phyloP scores from a whole-genome alignment of 1,284 basidiomycete species.

The Irpex sp. region DNA sequence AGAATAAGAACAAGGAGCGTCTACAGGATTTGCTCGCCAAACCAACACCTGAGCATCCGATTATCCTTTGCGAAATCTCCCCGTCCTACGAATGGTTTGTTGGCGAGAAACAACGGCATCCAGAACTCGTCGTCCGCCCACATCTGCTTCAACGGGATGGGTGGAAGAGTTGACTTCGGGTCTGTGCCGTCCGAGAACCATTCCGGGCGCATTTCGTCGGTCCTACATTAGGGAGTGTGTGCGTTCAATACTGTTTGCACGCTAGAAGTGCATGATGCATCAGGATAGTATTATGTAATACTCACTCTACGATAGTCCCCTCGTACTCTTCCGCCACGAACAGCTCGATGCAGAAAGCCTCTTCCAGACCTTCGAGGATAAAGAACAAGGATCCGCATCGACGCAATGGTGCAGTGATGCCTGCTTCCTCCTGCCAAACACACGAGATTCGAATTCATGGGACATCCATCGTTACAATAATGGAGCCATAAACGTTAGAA shows the following conservation, averaged over 20 bases:
- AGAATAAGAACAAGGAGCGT: neutral
- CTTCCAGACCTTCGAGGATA: slow-evolving; percentile 43
- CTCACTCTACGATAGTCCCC: slow-evolving; percentile 60
- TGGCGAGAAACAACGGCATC: slow-evolving; percentile 52
- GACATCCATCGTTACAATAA: neutral
- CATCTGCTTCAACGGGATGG: slow-evolving; percentile 55
- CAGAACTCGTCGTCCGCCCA: slow-evolving; percentile 65
- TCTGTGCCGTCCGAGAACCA: slow-evolving; percentile 47
- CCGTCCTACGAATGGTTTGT: slow-evolving; percentile 48
- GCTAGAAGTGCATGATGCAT: neutral
- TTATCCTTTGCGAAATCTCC: slow-evolving; percentile 47
- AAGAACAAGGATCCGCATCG: slow-evolving; percentile 64
- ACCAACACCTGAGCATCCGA: slow-evolving; percentile 52
- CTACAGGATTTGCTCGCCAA: slow-evolving; percentile 28
- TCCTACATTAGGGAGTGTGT: slow-evolving; percentile 32
- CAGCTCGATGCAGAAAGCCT: slow-evolving; percentile 65
- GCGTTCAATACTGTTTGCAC: neutral
- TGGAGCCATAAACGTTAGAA: neutral
- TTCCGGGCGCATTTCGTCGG: slow-evolving; percentile 67
- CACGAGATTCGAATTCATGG: neutral
- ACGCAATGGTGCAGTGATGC: slow-evolving; percentile 56
- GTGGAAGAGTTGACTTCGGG: slow-evolving; percentile 16
- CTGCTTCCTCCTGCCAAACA: slow-evolving; percentile 67
- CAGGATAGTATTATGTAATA: neutral
- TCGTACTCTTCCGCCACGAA: slow-evolving; percentile 53